Evolutionary conservation across 164 flowering plant genomes (phyloP).

Genomic region (Annona cherimola): DNA sequence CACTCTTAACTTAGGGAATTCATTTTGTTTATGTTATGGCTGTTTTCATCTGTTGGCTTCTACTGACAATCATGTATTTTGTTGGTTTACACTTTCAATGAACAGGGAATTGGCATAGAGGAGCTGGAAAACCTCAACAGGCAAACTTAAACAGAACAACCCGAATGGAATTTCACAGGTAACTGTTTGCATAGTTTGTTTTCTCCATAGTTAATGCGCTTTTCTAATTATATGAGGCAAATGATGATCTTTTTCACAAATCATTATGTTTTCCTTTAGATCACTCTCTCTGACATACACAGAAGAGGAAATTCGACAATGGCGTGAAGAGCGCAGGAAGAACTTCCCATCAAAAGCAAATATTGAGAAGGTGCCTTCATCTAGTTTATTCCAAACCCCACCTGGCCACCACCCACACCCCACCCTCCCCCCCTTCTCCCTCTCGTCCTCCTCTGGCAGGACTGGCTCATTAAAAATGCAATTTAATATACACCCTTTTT

Average conservation of each 20-base stretch:
- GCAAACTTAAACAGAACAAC: constrained; percentile 10
- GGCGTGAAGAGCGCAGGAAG: constrained; percentile 81
- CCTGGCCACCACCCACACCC: no score
- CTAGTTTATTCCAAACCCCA: neutral
- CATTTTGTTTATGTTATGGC: neutral
- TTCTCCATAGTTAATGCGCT: neutral
- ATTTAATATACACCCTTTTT: constrained; percentile 9
- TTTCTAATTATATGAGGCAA: neutral
- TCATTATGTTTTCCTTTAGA: constrained; percentile 14
- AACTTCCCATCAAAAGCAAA: constrained; percentile 59
- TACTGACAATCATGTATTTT: neutral
- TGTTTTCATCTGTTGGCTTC: neutral
- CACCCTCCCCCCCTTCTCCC: no score
- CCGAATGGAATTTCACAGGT: constrained; percentile 12
- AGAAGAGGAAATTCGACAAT: constrained; percentile 67
- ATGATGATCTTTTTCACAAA: neutral
- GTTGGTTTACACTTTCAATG: neutral
- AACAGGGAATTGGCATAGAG: constrained; percentile 12
- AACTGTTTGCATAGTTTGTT: neutral
- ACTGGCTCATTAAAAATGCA: neutral
- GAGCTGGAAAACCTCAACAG: constrained; percentile 9
- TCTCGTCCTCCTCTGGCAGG: neutral
- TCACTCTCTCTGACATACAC: constrained; percentile 46
- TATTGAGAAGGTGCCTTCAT: constrained; percentile 45
- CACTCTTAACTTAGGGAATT: neutral